Evolutionary conservation across 2,329 filamentous ascomycete species (phyloP).

Genomic region (Phaeomoniella chlamydospora): DNA sequence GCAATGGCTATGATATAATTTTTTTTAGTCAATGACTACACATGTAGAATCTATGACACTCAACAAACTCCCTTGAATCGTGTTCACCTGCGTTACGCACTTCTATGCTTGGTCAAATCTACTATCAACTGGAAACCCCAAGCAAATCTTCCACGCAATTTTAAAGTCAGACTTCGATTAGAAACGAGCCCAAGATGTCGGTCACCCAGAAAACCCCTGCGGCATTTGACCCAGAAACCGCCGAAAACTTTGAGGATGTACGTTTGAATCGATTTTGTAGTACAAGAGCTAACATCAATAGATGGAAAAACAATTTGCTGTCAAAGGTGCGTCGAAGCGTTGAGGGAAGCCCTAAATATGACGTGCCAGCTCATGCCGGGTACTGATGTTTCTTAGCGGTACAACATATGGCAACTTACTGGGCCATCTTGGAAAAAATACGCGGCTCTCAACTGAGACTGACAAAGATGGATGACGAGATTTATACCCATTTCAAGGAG

Average conservation of each 20-base stretch:
- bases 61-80: too few relatives aligned
- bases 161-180: too few relatives aligned
- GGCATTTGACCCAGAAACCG: slow-evolving; percentile 42
- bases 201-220: slow-evolving; percentile 9
- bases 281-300: slow-evolving; percentile 19
- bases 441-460: slow-evolving; percentile 78
- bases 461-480: slow-evolving; percentile 90
- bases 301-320: slow-evolving; percentile 99
- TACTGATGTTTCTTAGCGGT: slow-evolving; percentile 41
- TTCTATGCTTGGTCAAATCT: too few relatives aligned
- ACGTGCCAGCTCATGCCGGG: background rate
- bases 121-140: too few relatives aligned
- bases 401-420: slow-evolving; percentile 94
- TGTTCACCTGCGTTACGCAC: too few relatives aligned
- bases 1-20: too few relatives aligned
- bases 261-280: slow-evolving; percentile 15
- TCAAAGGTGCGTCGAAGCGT: slow-evolving; percentile 59
- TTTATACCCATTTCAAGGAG: slow-evolving; percentile 71
- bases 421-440: slow-evolving; percentile 83
- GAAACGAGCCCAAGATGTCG: slow-evolving; percentile 7
- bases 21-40: too few relatives aligned
- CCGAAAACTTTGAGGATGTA: slow-evolving; percentile 57
- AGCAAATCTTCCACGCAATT: too few relatives aligned
- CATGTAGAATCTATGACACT: too few relatives aligned
- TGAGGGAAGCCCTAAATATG: slow-evolving; percentile 3